Base-by-base conservation (phyloP, 768 basidiomycete species). In the Auricularia sp. region DNA sequence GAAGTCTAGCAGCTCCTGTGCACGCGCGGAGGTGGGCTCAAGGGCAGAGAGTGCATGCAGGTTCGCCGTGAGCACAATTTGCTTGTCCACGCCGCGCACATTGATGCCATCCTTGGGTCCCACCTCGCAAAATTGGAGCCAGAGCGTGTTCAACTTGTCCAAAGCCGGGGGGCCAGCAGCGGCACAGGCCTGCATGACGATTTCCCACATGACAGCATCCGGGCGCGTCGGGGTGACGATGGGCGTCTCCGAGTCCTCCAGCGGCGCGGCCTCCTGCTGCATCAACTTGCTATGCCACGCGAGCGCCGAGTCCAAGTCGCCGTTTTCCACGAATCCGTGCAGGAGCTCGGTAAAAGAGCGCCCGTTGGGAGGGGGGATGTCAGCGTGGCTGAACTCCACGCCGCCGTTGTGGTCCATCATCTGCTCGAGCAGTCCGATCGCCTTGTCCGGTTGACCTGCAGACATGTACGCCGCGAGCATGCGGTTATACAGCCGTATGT, bases 401-500 rank as follows among this genome's bases (percentile, higher is more conserved):
- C 75, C 72, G 2, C 70, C 67, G 18, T 72, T 70, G 1, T 81
- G 76, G 64, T 82, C 78, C 73, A 93, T 76, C 88, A 93, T 92
- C 66, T 80, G 74, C 64, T 88, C 85, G 51, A 94, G 75, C 2
- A 93, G 73, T 29, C 73, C 83, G 10, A 93, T 70, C 8, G 86
- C 92, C 56, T 81, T 82, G 23, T 83, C 84, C 0, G 87, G 80
- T 61, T 84, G 74, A 1, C 85, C 85, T 44, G 77, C 81, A 44
- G 77, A 79, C 78, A 94, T 87, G 73, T 90, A 87, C 0, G 85
- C 81, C 60, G 84, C 79, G 42, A 94, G 84, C 87, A 92, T 91
- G 69, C 81, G 77, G 68, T 90, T 89, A 84, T 84, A 93, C 2
- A 87, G 76, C 44, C 77, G 71, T 56, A 87, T 74, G 61, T 81